Evolutionary conservation across 176 grass and related monocot species (phyloP), one percentile per base, ranked within the genome.

Genomic region (Saccharum spontaneum): DNA sequence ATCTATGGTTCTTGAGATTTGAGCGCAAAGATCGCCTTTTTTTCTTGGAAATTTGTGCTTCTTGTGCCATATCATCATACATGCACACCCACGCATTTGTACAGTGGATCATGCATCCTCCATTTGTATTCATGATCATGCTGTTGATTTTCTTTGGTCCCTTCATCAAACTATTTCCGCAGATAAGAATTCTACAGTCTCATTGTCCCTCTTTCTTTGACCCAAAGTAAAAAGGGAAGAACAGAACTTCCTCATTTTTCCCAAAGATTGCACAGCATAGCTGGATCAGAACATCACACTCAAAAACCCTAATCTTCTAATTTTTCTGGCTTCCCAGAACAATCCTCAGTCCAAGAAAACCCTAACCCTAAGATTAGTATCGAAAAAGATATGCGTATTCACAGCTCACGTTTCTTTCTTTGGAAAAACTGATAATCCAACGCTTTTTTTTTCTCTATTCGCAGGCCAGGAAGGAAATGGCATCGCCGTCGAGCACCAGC

Each of bases 311-410:
- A 90, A 64, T 75, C 69, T 75, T 50, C 72, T 38, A 48, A 20
- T 82, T 39, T 41, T 54, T 77, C 23, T 36, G 26, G 68, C 61
- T 76, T 84, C 17, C 11, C 60, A 75, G 69, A 74, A 68, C 63
- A 79, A 91, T 91, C 50, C 57, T 72, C 50, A 15, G 31, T 77
- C 80, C 77, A 45, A 22, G 70, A 63, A 91, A 91, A 91, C 89
- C 89, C 89, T 91, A 91, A 81, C 81, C 89, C 89, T 91, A 87
- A 78, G 79, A 79, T 69, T 74, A 23, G 64, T 14, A 72, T 36
- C 14, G 18, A 75, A 66, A 49, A 49, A 62, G 6, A 71, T 71
- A 55, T 70, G 1, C 46, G 39, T 46, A 49, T 40, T 55, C 13
- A 49, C 55, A 60, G 57, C 57, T 62, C 59, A 26, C 1, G 7